Conservation (phyloP, 306 rosid species). For the Hippophae tibetana region DNA sequence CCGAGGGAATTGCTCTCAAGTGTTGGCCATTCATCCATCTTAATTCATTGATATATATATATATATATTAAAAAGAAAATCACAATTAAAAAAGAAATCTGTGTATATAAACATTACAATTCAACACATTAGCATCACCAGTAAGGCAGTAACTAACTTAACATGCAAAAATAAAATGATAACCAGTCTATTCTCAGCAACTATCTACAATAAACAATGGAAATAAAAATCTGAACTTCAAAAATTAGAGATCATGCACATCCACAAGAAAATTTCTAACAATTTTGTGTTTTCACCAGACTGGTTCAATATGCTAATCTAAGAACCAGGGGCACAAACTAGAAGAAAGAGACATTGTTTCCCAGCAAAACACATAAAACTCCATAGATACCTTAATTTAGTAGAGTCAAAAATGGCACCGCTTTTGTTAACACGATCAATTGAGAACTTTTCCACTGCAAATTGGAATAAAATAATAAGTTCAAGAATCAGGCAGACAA, state of each 20-base stretch:
- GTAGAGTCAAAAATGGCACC: constrained; percentile 86
- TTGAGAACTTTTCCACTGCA: constrained; percentile 81
- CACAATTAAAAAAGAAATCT: not conserved
- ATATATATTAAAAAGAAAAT: constrained; percentile 3
- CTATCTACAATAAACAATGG: not conserved
- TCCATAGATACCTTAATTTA: constrained; percentile 47
- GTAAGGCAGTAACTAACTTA: constrained; percentile 2
- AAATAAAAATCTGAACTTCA: not conserved
- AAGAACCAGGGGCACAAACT: not conserved
- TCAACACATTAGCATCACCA: constrained; percentile 1
- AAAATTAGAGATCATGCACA: not conserved
- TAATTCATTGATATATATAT: constrained; percentile 7
- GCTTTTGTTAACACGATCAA: constrained; percentile 78
- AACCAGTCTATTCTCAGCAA: constrained; percentile 10
- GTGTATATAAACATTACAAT: not conserved
- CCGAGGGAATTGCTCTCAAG: constrained; percentile 61
- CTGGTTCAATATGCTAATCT: not conserved
- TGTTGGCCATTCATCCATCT: constrained; percentile 99
- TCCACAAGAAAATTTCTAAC: not conserved
- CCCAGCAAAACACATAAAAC: constrained; percentile 11
- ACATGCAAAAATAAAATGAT: constrained; percentile 2
- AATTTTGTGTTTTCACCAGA: not conserved
- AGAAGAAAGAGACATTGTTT: constrained; percentile 5
- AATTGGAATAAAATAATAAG: constrained; percentile 11
- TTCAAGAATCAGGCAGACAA: constrained; percentile 15